These are phyloP conservation scores for Hirschfeldia incana DNA, from an alignment of 345 rosid genomes.

Conservation along the genomic window DNA sequence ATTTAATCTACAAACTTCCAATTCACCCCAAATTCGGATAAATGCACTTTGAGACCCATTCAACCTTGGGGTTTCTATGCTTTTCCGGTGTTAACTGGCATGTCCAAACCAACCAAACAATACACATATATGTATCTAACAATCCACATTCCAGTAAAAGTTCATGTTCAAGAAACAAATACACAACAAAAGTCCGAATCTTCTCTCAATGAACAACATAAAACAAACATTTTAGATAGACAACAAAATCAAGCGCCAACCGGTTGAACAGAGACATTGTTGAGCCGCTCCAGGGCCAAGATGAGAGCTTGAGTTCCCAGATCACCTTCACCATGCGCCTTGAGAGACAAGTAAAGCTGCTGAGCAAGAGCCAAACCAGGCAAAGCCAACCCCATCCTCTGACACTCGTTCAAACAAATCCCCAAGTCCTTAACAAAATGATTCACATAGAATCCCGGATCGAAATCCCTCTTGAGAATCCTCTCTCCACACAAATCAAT, in stretches of 20 bases:
- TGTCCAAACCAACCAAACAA: neutral
- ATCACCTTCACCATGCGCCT: conserved; percentile 82
- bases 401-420: conserved; percentile 83
- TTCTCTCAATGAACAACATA: neutral
- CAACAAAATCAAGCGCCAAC: neutral
- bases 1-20: neutral
- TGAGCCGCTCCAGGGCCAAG: conserved; percentile 82
- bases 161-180: neutral
- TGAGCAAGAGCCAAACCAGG: conserved; percentile 88
- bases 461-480: conserved; percentile 80
- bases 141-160: neutral
- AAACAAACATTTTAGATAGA: neutral
- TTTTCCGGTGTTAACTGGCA: neutral
- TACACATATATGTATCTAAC: neutral
- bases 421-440: conserved; percentile 90
- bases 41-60: neutral
- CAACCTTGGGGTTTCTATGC: neutral
- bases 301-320: conserved; percentile 82
- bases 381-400: conserved; percentile 81
- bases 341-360: conserved; percentile 87
- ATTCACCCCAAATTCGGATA: neutral
- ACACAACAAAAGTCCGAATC: neutral
- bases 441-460: conserved; percentile 79
- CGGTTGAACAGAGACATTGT: conserved; percentile 53
- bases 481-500: conserved; percentile 62